Percentiles rank a stretch among this genome's conserved stretches.
Evolutionary conservation across 2,329 filamentous ascomycete genomes (phyloP).

Genomic region (Claviceps fusiformis): DNA sequence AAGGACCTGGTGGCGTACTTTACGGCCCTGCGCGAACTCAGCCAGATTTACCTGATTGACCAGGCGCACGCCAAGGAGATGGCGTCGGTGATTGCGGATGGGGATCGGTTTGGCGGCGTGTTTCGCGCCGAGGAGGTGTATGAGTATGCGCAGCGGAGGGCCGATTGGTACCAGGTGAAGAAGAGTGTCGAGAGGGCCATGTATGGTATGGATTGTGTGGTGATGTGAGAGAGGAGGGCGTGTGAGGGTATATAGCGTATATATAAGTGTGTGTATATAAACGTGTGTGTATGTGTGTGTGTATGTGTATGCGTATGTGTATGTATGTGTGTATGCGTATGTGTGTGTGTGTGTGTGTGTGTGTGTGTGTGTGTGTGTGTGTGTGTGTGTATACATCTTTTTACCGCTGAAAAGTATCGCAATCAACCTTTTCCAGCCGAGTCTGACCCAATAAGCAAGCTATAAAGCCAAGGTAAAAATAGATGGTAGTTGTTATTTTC

Average conservation of each 20-base stretch:
- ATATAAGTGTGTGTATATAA: no score
- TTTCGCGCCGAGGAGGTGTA: constrained; percentile 95
- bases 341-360: no score
- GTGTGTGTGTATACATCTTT: no score
- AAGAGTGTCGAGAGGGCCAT: constrained; percentile 86
- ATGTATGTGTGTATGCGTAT: no score
- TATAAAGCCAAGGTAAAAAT: no score
- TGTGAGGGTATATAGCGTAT: background rate
- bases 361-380: no score
- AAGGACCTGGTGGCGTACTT: constrained; percentile 80
- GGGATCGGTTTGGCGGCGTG: constrained; percentile 77
- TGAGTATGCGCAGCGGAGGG: constrained; percentile 85
- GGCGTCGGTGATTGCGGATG: constrained; percentile 87
- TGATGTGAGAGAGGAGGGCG: constrained; percentile 42
- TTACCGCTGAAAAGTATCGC: no score
- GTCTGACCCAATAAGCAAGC: no score
- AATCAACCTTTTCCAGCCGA: no score
- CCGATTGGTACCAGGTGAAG: constrained; percentile 89
- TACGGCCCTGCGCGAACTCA: constrained; percentile 76
- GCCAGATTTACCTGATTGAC: constrained; percentile 91
- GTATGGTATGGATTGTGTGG: constrained; percentile 79
- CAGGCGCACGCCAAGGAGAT: constrained; percentile 78
- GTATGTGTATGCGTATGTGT: no score
- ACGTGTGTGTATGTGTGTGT: no score
- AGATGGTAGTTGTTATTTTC: no score